phyloP scores from a whole-genome alignment of 1,284 basidiomycete genomes.

The Trichosporon ovoides region DNA sequence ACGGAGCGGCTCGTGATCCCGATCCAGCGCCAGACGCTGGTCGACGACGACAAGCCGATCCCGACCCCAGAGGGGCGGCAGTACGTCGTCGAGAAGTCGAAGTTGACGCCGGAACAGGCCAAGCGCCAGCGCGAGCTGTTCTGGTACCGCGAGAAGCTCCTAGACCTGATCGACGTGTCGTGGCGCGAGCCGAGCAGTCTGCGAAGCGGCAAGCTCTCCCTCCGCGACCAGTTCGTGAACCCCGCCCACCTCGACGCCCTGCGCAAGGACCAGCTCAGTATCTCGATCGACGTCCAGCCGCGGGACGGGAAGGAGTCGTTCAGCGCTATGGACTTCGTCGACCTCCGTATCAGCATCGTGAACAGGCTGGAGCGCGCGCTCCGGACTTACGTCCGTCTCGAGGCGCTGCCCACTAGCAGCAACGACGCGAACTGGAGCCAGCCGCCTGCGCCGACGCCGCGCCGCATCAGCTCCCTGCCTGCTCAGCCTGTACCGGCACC shows the following conservation, averaged over 20 bases:
- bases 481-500: conserved; percentile 52
- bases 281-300: conserved; percentile 48
- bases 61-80: conserved; percentile 83
- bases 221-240: conserved; percentile 73
- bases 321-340: conserved; percentile 56
- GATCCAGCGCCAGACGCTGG: conserved; percentile 62
- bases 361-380: conserved; percentile 53
- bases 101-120: conserved; percentile 59
- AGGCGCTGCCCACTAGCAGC: conserved; percentile 33
- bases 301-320: conserved; percentile 51
- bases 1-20: conserved; percentile 75
- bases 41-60: conserved; percentile 62
- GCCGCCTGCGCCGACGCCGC: conserved; percentile 17
- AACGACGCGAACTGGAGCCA: conserved; percentile 29
- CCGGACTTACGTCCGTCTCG: conserved; percentile 34
- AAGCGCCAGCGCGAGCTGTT: conserved; percentile 68
- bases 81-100: conserved; percentile 76
- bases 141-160: conserved; percentile 86
- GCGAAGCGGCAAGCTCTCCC: conserved; percentile 65
- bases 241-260: conserved; percentile 68
- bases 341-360: conserved; percentile 50
- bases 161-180: conserved; percentile 60
- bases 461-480: conserved; percentile 15
- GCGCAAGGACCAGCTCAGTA: conserved; percentile 59
- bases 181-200: conserved; percentile 83